These are phyloP conservation scores for Aspergillus diversus DNA, from an alignment of 495 filamentous ascomycete species.

Conservation along the genomic window DNA sequence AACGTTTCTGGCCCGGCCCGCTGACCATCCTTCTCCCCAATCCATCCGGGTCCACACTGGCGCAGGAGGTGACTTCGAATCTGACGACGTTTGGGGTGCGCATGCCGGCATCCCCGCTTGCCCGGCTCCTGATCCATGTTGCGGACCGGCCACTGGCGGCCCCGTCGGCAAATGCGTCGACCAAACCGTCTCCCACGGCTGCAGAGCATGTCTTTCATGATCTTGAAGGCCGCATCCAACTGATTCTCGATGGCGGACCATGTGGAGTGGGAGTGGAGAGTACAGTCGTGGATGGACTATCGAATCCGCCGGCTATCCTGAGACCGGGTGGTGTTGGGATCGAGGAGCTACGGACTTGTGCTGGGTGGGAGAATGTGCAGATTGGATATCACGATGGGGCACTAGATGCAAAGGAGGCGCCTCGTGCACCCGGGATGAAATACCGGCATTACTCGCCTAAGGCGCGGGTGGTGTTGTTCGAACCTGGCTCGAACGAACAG, in stretches of 20 bases:
- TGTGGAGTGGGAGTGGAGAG: constrained; percentile 92
- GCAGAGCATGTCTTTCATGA: constrained; percentile 89
- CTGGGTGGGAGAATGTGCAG: constrained; percentile 78
- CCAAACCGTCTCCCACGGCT: constrained; percentile 85
- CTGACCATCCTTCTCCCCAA: constrained; percentile 89
- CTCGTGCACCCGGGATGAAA: constrained; percentile 96
- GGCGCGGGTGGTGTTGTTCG: constrained; percentile 83
- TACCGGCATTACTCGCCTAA: constrained; percentile 97
- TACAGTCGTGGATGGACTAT: constrained; percentile 93
- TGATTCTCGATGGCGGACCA: constrained; percentile 87
- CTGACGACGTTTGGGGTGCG: constrained; percentile 85
- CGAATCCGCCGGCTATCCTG: constrained; percentile 76
- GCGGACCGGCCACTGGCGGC: constrained; percentile 83
- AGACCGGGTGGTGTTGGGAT: constrained; percentile 90
- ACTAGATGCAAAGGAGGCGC: constrained; percentile 51
- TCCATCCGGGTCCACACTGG: constrained; percentile 67
- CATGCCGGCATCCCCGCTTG: constrained; percentile 84
- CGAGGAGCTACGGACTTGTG: constrained; percentile 71
- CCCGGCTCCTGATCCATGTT: constrained; percentile 79
- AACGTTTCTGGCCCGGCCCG: constrained; percentile 91
- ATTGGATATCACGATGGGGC: constrained; percentile 74
- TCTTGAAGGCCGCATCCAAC: constrained; percentile 77
- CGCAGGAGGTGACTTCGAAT: constrained; percentile 84
- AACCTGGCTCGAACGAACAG: constrained; percentile 48
- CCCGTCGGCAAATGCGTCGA: constrained; percentile 92